Evolutionary conservation across 768 basidiomycete species (phyloP), one percentile per base, ranked within the genome.

Genomic region (Amanita muscaria): DNA sequence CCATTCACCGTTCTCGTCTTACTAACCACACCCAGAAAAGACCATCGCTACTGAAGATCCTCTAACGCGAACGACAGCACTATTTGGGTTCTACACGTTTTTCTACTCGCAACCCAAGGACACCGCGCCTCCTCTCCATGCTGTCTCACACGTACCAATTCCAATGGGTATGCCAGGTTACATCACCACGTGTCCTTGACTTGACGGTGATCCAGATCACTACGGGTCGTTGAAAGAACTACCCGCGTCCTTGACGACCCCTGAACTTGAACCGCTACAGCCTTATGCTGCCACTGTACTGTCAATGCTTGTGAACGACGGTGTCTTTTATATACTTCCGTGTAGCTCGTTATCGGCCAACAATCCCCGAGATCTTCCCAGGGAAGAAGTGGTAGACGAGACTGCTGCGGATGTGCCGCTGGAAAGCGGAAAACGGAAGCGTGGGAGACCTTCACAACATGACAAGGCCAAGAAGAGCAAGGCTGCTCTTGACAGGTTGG

Each of bases 51-150:
- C 65, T 1, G 73, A 79, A 53, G 59, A 72, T 6, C 76, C 75
- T 4, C 64, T 84, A 33, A 67, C 62, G n/a, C 72, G 78, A 49
- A 69, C 69, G 5, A 73, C 73, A 16, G 81, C 79, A 1, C 56
- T 88, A 18, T 87, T 88, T 56, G 80, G 71, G 3, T 56, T 83
- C 37, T 88, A 88, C 56, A 74, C 77, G 2, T 81, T 88, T 51
- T 77, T 76, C 56, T 66, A 63, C 45, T 79, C 83, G 8, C 88
- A 88, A 60, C 80, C 85, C 11, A 65, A 67, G 8, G 60, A 64
- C 8, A 68, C 75, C 3, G 63, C 68, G 3, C 79, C 80, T 16
- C 51, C 68, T 7, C 59, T 88, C 24, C 65, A 74, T 55, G 52
- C 58, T 18, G 51, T 76, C n/a, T 56, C 60, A n/a, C 70, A 78